These are phyloP conservation scores for Aspergillus fumigatiaffinis DNA, from an alignment of 2,329 filamentous ascomycete species.

Conservation along the genomic window DNA sequence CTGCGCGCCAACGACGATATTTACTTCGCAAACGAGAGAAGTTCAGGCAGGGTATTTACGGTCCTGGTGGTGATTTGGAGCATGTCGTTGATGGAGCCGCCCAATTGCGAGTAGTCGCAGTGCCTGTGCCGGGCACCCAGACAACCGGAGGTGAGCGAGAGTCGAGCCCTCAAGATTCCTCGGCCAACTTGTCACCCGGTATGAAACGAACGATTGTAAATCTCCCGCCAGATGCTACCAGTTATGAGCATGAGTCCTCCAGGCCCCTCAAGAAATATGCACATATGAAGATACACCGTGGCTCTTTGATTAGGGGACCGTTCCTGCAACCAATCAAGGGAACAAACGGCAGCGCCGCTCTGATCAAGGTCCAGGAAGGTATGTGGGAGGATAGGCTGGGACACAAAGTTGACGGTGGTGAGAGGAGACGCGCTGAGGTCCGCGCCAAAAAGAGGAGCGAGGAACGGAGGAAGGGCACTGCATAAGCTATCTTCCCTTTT, in stretches of 20 bases:
- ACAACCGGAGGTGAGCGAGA: conserved; percentile 21
- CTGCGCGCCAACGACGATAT: conserved; percentile 75
- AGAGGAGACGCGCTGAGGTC: conserved; percentile 81
- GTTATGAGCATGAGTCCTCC: conserved; percentile 46
- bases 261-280: conserved; percentile 51
- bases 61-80: conserved; percentile 76
- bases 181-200: conserved; percentile 51
- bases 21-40: conserved; percentile 83
- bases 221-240: conserved; percentile 52
- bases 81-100: conserved; percentile 63
- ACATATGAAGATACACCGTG: conserved; percentile 65
- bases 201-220: conserved; percentile 60
- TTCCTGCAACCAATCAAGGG: conserved; percentile 67
- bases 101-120: conserved; percentile 56
- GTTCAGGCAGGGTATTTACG: conserved; percentile 72
- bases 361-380: conserved; percentile 71
- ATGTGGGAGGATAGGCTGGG: conserved; percentile 90
- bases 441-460: conserved; percentile 78
- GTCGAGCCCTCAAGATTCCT: conserved; percentile 36
- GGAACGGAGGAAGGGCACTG: conserved; percentile 64
- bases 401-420: conserved; percentile 92
- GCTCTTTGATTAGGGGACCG: conserved; percentile 69
- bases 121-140: conserved; percentile 39
- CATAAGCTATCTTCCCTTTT: conserved; percentile 3
- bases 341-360: conserved; percentile 55